These are phyloP conservation scores for Phyllosticta capitalensis DNA, from an alignment of 2,329 filamentous ascomycete species.

Conservation along the genomic window DNA sequence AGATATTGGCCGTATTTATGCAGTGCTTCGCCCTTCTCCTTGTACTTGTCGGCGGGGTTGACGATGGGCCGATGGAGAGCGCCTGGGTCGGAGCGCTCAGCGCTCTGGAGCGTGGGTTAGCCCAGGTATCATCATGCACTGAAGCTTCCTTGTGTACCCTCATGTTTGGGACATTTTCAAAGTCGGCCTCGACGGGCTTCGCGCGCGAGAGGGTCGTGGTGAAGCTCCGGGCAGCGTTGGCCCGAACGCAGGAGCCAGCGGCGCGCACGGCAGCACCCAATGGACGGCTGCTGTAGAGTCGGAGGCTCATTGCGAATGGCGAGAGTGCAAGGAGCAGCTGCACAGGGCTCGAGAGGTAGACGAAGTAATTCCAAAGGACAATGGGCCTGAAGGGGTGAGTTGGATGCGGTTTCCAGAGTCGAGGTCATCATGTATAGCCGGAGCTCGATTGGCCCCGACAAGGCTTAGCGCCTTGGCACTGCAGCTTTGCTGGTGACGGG, in stretches of 20 bases:
- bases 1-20: constrained; percentile 95
- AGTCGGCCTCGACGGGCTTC: constrained; percentile 35
- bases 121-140: background rate
- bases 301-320: constrained; percentile 29
- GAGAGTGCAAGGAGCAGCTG: constrained; percentile 15
- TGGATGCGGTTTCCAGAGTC: constrained; percentile 2
- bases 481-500: constrained; percentile 4
- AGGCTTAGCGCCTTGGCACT: constrained; percentile 3
- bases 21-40: constrained; percentile 74
- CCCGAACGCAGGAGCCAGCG: constrained; percentile 21
- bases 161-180: constrained; percentile 37
- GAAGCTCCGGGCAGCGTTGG: constrained; percentile 31
- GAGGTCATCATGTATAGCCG: constrained; percentile 8
- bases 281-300: constrained; percentile 30
- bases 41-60: constrained; percentile 89
- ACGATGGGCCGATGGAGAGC: constrained; percentile 69
- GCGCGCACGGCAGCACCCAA: constrained; percentile 29
- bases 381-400: background rate
- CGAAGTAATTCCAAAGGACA: constrained; percentile 1
- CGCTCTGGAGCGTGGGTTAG: constrained; percentile 27
- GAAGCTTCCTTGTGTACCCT: constrained; percentile 21
- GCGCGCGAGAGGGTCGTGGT: constrained; percentile 31
- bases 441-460: constrained; percentile 3
- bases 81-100: constrained; percentile 32
- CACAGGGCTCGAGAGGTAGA: constrained; percentile 18